phyloP scores from a whole-genome alignment of 768 basidiomycete genomes.

The Hericium erinaceus region DNA sequence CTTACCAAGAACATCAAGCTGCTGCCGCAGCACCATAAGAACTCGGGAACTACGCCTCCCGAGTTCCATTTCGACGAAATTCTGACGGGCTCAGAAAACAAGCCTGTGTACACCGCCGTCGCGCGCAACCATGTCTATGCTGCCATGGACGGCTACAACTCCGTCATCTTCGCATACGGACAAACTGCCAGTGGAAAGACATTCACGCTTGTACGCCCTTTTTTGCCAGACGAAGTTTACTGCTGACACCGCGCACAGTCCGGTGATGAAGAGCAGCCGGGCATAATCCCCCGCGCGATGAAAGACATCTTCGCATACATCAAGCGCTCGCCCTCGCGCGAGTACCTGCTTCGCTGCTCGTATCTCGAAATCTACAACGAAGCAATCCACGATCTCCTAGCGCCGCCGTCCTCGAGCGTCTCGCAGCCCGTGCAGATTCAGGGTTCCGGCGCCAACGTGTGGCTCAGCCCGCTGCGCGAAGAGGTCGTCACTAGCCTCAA shows the following conservation, averaged over 20 bases:
- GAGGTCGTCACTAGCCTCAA: conserved; percentile 90
- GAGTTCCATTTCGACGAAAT: conserved; percentile 69
- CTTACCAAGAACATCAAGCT: conserved; percentile 50
- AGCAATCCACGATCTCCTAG: conserved; percentile 76
- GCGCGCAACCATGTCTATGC: conserved; percentile 76
- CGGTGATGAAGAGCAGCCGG: conserved; percentile 78
- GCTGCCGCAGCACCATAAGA: conserved; percentile 45
- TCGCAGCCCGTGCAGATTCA: conserved; percentile 64
- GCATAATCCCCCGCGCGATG: conserved; percentile 91
- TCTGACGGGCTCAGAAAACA: conserved; percentile 71
- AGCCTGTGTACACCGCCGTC: conserved; percentile 66
- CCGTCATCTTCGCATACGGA: conserved; percentile 90
- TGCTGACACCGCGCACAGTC: conserved; percentile 27
- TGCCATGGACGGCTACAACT: conserved; percentile 95
- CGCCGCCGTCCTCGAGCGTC: conserved; percentile 47
- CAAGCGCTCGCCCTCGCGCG: conserved; percentile 63
- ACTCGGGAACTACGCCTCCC: conserved; percentile 26
- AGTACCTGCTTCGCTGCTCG: conserved; percentile 91
- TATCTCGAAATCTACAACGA: conserved; percentile 99
- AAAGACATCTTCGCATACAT: conserved; percentile 86
- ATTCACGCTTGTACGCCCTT: conserved; percentile 44
- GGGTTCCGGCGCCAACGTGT: conserved; percentile 52
- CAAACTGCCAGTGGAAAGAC: conserved; percentile 83
- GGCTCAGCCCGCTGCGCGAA: conserved; percentile 72
- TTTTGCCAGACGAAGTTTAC: background rate